Evolutionary conservation across 495 filamentous ascomycete species (phyloP).

Genomic region (Baudoinia panamericana): DNA sequence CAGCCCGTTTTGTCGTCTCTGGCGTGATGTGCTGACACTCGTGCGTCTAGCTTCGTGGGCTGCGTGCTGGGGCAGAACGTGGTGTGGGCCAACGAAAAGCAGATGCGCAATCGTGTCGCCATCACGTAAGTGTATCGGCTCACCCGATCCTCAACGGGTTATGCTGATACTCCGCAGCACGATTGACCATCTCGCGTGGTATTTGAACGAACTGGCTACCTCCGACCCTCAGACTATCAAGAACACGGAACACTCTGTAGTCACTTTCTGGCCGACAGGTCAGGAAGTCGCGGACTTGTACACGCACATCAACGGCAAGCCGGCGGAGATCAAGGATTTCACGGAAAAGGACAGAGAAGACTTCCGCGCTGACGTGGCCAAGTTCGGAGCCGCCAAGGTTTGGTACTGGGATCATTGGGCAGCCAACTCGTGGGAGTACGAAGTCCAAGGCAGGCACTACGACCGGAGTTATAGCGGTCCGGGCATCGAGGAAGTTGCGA

Average conservation of each 20-base stretch:
- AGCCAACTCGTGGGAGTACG: not conserved
- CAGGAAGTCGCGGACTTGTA: not conserved
- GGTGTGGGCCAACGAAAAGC: constrained; percentile 1
- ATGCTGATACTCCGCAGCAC: not conserved
- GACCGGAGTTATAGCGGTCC: not conserved
- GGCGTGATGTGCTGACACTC: not conserved
- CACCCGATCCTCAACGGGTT: not conserved
- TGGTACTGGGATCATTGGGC: not conserved
- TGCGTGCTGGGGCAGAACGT: not conserved
- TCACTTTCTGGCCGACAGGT: not conserved
- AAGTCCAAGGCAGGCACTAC: not conserved
- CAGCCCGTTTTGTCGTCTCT: too few species aligned
- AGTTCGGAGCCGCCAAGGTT: not conserved
- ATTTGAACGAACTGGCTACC: not conserved
- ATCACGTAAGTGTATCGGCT: not conserved
- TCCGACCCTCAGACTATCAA: not conserved
- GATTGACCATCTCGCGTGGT: not conserved
- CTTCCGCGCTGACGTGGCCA: not conserved
- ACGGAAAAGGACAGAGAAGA: not conserved
- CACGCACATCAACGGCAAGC: constrained; percentile 1
- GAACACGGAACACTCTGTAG: not conserved
- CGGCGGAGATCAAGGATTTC: constrained; percentile 1
- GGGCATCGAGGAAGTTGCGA: not conserved
- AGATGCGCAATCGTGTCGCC: not conserved
- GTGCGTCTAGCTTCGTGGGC: constrained; percentile 1